A percentile compares a stretch with the other conserved stretches of the same genome.
phyloP scores from a whole-genome alignment of 1,139 yeast species.

The Pichia norvegensis region DNA sequence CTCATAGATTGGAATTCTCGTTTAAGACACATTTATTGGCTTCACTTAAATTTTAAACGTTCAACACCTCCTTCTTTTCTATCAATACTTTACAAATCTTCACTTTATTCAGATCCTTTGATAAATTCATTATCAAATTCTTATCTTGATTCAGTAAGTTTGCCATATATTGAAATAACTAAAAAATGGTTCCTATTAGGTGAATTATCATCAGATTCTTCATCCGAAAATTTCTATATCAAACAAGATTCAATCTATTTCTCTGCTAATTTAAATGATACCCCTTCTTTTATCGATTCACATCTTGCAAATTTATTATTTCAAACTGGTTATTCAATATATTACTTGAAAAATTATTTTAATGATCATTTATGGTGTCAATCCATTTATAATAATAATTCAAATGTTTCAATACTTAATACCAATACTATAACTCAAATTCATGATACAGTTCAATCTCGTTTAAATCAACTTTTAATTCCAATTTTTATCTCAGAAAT shows the following conservation, averaged over 20 bases:
- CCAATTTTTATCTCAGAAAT: constrained; percentile 7
- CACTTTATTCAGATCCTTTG: constrained; percentile 6
- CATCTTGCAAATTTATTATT: constrained; percentile 44
- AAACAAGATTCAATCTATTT: background rate
- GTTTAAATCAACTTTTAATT: constrained; percentile 3
- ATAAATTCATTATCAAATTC: constrained; percentile 1
- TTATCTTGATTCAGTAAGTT: constrained; percentile 1
- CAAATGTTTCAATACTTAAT: constrained; percentile 6
- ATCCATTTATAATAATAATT: constrained; percentile 29
- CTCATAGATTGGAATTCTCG: background rate
- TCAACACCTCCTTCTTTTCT: background rate
- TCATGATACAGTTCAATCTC: constrained; percentile 16
- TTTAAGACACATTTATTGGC: constrained; percentile 1
- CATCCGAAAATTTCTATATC: background rate
- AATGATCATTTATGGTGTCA: constrained; percentile 54
- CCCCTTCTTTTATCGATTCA: constrained; percentile 53
- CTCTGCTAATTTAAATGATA: constrained; percentile 23
- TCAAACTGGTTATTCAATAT: constrained; percentile 73
- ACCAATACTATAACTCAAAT: constrained; percentile 35
- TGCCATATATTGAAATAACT: background rate
- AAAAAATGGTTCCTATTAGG: background rate
- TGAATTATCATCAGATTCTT: background rate
- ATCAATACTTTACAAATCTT: constrained; percentile 6
- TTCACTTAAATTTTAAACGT: constrained; percentile 1
- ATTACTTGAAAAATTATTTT: constrained; percentile 60